Evolutionary conservation across 176 grass and related monocot species (phyloP).

Genomic region (Alopecurus myosuroides): DNA sequence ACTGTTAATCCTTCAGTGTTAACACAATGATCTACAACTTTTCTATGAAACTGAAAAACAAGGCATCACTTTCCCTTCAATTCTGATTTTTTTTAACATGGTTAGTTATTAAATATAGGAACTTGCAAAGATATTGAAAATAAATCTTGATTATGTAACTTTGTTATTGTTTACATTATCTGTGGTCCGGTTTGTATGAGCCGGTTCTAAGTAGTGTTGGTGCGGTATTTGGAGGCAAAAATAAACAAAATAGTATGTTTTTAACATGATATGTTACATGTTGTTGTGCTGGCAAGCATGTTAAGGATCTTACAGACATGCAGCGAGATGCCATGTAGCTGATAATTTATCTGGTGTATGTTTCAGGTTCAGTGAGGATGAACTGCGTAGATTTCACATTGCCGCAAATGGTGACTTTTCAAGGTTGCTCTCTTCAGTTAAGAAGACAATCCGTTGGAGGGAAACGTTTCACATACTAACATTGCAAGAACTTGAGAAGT

Average conservation of each 20-base stretch:
- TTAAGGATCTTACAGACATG: background rate
- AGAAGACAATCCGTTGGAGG: conserved; percentile 92
- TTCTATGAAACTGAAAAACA: no score
- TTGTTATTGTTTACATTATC: conserved; percentile 5
- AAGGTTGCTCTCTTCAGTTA: conserved; percentile 68
- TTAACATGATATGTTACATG: background rate
- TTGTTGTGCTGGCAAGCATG: background rate
- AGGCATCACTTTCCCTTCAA: background rate
- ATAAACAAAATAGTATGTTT: background rate
- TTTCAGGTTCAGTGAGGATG: conserved; percentile 80
- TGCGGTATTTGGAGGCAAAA: background rate
- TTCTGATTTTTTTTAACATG: background rate
- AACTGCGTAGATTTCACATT: conserved; percentile 70
- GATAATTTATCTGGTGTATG: conserved; percentile 15
- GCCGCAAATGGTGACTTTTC: conserved; percentile 81
- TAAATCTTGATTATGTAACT: background rate
- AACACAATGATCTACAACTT: background rate
- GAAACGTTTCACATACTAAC: conserved; percentile 89
- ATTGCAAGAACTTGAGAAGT: conserved; percentile 80
- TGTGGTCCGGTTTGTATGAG: background rate
- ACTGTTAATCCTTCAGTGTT: background rate
- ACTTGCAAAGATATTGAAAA: background rate
- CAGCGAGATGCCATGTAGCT: conserved; percentile 7
- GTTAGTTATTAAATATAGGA: background rate
- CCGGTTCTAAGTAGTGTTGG: background rate